Percentiles rank a stretch among this genome's conserved stretches.
phyloP scores from a whole-genome alignment of 305 asterid genomes.

The Euphrasia arctica region DNA sequence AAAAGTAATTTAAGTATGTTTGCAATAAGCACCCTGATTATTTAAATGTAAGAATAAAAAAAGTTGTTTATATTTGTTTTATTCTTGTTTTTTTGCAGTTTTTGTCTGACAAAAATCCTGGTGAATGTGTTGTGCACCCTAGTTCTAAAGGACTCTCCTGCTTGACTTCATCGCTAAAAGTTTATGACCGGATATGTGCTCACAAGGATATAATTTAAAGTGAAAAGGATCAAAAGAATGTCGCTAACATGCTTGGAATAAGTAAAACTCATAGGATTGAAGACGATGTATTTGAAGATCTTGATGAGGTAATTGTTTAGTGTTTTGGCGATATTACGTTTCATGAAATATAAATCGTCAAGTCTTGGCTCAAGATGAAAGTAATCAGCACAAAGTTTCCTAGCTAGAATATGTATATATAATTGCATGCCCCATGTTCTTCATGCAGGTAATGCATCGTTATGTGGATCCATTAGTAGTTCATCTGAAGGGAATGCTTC shows the following conservation, averaged over 20 bases:
- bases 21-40: no score
- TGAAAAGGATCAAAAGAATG: slow-evolving; percentile 91
- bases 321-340: no score
- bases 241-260: slow-evolving; percentile 86
- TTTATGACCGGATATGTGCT: slow-evolving; percentile 80
- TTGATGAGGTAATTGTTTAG: slow-evolving; percentile 70
- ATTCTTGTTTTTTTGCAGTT: slow-evolving; percentile 42
- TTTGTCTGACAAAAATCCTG: slow-evolving; percentile 81
- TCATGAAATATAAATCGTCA: background rate
- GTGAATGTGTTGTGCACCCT: slow-evolving; percentile 90
- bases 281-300: slow-evolving; percentile 95
- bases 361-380: background rate
- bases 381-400: no score
- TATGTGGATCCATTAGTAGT: slow-evolving; percentile 95
- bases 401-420: no score
- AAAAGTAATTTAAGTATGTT: no score
- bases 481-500: slow-evolving; percentile 85
- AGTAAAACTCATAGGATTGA: slow-evolving; percentile 94
- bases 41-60: background rate
- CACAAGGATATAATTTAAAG: slow-evolving; percentile 93
- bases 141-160: slow-evolving; percentile 93
- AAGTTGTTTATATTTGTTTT: background rate
- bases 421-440: slow-evolving; percentile 5
- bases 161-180: slow-evolving; percentile 83
- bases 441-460: slow-evolving; percentile 87